Evolutionary conservation across 352 stramenopile genomes (phyloP).

Genomic region (Phytophthora vignae): DNA sequence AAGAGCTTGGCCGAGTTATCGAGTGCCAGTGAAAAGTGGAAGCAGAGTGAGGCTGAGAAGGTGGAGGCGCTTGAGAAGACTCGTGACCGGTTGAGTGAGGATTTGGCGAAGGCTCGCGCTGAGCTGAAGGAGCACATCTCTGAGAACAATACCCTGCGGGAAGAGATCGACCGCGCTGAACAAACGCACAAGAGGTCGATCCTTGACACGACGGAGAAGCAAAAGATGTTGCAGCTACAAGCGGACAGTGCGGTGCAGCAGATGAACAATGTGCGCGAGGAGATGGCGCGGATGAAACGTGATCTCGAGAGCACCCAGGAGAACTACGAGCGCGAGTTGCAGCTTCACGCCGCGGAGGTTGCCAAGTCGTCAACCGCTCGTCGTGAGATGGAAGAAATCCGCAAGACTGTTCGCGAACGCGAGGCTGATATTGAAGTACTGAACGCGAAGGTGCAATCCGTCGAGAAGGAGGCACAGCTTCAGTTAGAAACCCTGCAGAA

Average conservation of each 20-base stretch:
- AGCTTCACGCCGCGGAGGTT: slow-evolving; percentile 77
- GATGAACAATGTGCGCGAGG: slow-evolving; percentile 53
- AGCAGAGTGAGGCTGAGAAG: slow-evolving; percentile 59
- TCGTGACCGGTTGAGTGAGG: slow-evolving; percentile 43
- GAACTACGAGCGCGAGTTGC: slow-evolving; percentile 89
- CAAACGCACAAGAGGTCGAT: slow-evolving; percentile 47
- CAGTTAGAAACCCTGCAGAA: slow-evolving; percentile 58
- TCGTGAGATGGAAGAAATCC: slow-evolving; percentile 62
- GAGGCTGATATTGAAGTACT: slow-evolving; percentile 50
- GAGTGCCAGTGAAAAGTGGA: slow-evolving; percentile 69
- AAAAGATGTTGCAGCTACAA: slow-evolving; percentile 58
- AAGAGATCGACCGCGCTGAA: slow-evolving; percentile 66
- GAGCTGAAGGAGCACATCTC: slow-evolving; percentile 67
- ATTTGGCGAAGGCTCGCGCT: slow-evolving; percentile 55
- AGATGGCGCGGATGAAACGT: slow-evolving; percentile 51
- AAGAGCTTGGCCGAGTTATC: slow-evolving; percentile 74
- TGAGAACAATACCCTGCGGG: slow-evolving; percentile 69
- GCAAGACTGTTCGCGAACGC: slow-evolving; percentile 46
- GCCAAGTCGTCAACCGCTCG: slow-evolving; percentile 58
- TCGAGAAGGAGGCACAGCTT: slow-evolving; percentile 47
- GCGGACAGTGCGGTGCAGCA: slow-evolving; percentile 52
- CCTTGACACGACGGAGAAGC: slow-evolving; percentile 52
- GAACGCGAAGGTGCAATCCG: slow-evolving; percentile 45
- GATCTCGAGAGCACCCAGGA: slow-evolving; percentile 63
- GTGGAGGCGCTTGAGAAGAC: slow-evolving; percentile 53